These are phyloP conservation scores for Funneliformis geosporum DNA, from an alignment of 192 early-diverging fungal species.

Conservation along the genomic window DNA sequence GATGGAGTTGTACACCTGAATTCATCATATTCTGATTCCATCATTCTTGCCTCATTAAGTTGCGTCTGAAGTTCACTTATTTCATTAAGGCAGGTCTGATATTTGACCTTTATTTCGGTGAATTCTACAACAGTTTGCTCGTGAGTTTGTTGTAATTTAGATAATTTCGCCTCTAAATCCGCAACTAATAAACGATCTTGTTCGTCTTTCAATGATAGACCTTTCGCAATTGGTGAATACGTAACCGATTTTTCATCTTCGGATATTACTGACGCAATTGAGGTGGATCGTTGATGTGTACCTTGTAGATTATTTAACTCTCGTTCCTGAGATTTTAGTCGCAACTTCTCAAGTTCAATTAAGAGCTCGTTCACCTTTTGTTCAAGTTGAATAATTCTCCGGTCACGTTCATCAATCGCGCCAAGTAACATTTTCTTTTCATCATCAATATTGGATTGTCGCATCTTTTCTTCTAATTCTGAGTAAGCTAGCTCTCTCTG, in stretches of 20 bases:
- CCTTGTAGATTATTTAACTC: not conserved
- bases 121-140: not conserved
- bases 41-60: constrained; percentile 14
- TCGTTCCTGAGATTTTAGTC: not conserved
- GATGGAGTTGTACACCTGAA: not conserved
- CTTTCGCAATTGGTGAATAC: not conserved
- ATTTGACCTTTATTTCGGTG: constrained; percentile 22
- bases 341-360: not conserved
- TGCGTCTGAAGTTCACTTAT: constrained; percentile 17
- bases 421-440: not conserved
- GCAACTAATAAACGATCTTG: not conserved
- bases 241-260: not conserved
- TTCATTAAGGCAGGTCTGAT: constrained; percentile 19
- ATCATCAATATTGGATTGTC: not conserved
- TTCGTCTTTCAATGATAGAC: not conserved
- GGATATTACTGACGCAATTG: not conserved
- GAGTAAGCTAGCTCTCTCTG: not conserved
- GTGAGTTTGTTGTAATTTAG: constrained; percentile 18
- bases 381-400: constrained; percentile 15
- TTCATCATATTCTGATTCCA: not conserved
- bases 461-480: not conserved
- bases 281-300: not conserved
- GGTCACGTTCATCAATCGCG: not conserved
- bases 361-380: constrained; percentile 5
- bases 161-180: constrained; percentile 17